Evolutionary conservation across 148 eudicot genomes (phyloP).

Genomic region (Cornus florida): DNA sequence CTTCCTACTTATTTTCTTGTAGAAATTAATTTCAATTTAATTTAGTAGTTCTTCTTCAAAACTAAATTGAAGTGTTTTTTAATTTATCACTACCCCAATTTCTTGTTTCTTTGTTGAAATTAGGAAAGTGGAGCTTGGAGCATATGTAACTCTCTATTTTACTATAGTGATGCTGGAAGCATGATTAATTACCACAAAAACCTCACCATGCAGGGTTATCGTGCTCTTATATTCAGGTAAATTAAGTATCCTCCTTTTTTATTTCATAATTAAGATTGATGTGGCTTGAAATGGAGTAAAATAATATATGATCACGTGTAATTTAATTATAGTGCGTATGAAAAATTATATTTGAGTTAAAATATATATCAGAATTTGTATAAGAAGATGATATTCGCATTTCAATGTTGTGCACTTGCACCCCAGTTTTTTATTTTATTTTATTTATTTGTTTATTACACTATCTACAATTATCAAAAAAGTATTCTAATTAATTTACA

Average conservation of each 20-base stretch:
- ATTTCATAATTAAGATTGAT: not conserved
- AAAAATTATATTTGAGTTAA: too few species aligned
- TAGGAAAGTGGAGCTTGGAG: conserved; percentile 63
- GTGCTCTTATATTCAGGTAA: conserved; percentile 82
- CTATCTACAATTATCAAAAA: too few species aligned
- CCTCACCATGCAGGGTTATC: conserved; percentile 71
- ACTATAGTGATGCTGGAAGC: conserved; percentile 68
- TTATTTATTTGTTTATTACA: too few species aligned
- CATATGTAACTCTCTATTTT: conserved; percentile 55
- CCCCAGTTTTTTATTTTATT: too few species aligned
- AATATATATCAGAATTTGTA: too few species aligned
- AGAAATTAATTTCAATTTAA: not conserved
- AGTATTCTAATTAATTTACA: too few species aligned
- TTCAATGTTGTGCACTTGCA: too few species aligned
- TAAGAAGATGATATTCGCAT: too few species aligned
- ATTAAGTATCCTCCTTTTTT: conserved; percentile 3
- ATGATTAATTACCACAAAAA: conserved; percentile 77
- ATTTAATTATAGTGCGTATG: too few species aligned
- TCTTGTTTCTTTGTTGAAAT: not conserved
- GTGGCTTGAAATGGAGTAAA: too few species aligned
- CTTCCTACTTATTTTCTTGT: not conserved
- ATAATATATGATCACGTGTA: too few species aligned
- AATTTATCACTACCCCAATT: not conserved
- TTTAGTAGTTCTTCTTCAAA: not conserved
- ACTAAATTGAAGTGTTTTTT: too few species aligned